phyloP scores from a whole-genome alignment of 441 rosid species.

The Bruguiera hainesii region DNA sequence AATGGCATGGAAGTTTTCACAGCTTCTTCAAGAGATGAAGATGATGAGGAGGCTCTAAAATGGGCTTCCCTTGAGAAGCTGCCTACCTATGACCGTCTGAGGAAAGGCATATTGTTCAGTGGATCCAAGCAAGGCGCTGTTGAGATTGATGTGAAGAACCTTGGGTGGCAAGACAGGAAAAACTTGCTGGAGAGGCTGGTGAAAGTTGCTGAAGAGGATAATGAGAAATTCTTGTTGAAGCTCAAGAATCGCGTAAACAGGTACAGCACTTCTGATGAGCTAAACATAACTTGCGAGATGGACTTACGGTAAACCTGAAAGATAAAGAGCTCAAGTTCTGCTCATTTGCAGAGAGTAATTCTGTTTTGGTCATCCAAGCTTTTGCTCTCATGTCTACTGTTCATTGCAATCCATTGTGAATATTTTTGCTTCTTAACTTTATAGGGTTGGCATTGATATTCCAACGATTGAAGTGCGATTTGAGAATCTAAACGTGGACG shows the following conservation, averaged over 20 bases:
- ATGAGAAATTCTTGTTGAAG: conserved; percentile 63
- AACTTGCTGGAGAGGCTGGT: conserved; percentile 50
- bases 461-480: conserved; percentile 72
- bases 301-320: too few species aligned
- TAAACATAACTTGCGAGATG: too few species aligned
- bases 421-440: not conserved
- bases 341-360: not conserved
- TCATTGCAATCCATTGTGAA: too few species aligned
- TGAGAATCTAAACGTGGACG: conserved; percentile 58
- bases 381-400: not conserved
- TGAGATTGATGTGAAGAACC: conserved; percentile 47
- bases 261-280: conserved; percentile 20
- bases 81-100: conserved; percentile 58
- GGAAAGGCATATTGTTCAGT: conserved; percentile 53
- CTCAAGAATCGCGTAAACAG: conserved; percentile 62
- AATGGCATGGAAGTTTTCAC: conserved; percentile 35
- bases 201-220: conserved; percentile 57
- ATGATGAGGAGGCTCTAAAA: conserved; percentile 71
- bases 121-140: conserved; percentile 27
- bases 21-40: conserved; percentile 41
- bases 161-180: conserved; percentile 47
- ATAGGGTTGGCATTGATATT: conserved; percentile 57
- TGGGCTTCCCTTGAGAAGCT: conserved; percentile 75
- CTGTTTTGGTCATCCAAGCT: not conserved
- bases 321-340: too few species aligned